Evolutionary conservation across 495 filamentous ascomycete species (phyloP), one percentile per base, ranked within the genome.

Genomic region (Podospora tetraspora): DNA sequence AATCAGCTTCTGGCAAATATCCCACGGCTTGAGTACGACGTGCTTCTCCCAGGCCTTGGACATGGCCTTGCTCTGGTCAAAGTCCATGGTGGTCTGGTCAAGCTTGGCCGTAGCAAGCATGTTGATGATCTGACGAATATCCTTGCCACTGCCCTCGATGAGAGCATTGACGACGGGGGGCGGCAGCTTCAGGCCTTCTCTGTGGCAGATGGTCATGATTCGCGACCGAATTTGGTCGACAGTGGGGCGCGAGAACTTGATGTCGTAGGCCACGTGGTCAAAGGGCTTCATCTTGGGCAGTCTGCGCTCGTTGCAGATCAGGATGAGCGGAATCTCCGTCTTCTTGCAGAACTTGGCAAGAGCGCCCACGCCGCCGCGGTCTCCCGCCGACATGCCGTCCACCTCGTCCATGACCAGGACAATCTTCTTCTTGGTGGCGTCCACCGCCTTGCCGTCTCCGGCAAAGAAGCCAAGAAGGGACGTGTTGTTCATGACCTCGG

Each of bases 401-500:
- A 99, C 95, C 78, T 99, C 95, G 72, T 99, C 95, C 96, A 99
- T 97, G 81, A 99, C 90, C 13, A 99, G 82, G 10, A 97, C 92
- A 27, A 97, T 86, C 68, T 96, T 97, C 81, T 94, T 94, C 79
- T 94, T 98, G 23, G 82, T 84, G 30, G 81, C 80, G 64, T 97
- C 89, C 5, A 96, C 88, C 67, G 91, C 86, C 80, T 93, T 90
- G 56, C 89, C 90, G 59, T 91, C 88, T 19, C 87, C 90, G n/a
- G 93, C 90, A 75, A 97, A 98, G 80, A 91, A 98, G 10, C 95
- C 95, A 69, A 92, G 86, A 25, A 99, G 79, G 8, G 94, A 97
- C 9, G 88, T 97, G 43, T 97, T 99, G 78, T 95, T 92, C 61
- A 99, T 84, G 13, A 97, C 92, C 67, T 94, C 95, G 69, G 85